Evolutionary conservation across 176 grass and related monocot species (phyloP), one percentile per base, ranked within the genome.

Genomic region (Luzula sylvatica): DNA sequence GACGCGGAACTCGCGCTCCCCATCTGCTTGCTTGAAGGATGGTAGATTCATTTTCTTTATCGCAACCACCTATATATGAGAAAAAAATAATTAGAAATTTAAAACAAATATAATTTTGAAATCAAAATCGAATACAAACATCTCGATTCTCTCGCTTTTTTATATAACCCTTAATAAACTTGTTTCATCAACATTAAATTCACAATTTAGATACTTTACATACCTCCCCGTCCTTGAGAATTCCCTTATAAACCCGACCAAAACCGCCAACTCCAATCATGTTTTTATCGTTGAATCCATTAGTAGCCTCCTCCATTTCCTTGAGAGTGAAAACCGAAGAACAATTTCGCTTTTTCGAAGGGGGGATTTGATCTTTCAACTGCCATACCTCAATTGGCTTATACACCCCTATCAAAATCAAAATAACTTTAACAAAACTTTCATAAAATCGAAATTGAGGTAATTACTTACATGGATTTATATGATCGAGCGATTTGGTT

Each of bases 21-120:
- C 86, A 26, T 98, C 86, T 0, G 86, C 72, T 45, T 92, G 78
- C 47, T 73, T 92, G 42, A 24, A 72, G 3, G 53, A 19, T 3
- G 93, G 82, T 44, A 90, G 69, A n/a, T 90, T 81, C 93, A 98
- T 98, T 72, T 90, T 98, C 75, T 98, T 98, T 66, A 98, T 66
- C 15, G 93, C 93, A 26, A 92, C 93, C 19, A 92, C 66, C 92
- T 98, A 56, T 51, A 52, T 3, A 68, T 39, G 9, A 13, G 65
- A 42, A 53, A 14, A 65, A 20, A 50, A 32, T 58, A 13, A n/a
- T 16, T 19, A 6, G 44, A 13, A 21, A 21, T 58, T 20, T 41
- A 17, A 3, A 51, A 11, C 26, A 35, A 55, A 15, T 35, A 12
- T 32, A 17, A 19, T 3, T 5, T 56, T 56, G 1, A 55, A 28